Base-by-base conservation (phyloP, 2,329 filamentous ascomycete species). In the Cladosporium sp. region DNA sequence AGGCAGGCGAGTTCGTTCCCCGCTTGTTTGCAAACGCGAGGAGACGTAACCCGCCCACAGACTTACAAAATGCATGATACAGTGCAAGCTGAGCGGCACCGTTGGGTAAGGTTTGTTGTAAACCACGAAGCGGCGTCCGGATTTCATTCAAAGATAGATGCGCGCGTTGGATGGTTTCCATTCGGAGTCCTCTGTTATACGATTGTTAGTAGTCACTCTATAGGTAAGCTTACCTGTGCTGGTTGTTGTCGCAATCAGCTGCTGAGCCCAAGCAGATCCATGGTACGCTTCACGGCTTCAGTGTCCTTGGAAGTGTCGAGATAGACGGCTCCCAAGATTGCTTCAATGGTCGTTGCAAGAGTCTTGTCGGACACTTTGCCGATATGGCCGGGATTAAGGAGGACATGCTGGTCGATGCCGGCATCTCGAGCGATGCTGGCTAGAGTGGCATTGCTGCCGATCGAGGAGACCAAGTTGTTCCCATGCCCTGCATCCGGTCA, bases 261-360 rank as follows among this genome's bases (percentile, higher is more conserved):
- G 12, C 18, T 44, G 18, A 44, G 37, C 18, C 37, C 18, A 10
- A 44, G 37, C 5, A n/a, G 37, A 5, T 6, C 3, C 49, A 52
- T 52, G 1, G 23, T 5, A 11, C 49, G 21, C 10, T 12, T 16
- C 11, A 52, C 49, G 16, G 26, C 49, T 1, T 52, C 21, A 0
- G 8, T 6, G 3, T 52, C 26, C 49, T 52, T 52, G 4, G 11
- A 23, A 3, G 49, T 14, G 49, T 52, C 49, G 1, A 52, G 12
- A 31, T 62, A 68, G 46, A 68, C 26, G 31, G 67, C 65, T 10
- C 61, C 67, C 5, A 68, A 33, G 52, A 67, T 44, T n/a, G 65
- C 67, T 46, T 68, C 65, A 7, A 68, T 44, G 1, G 62, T 63
- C 14, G 61, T 65, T 2, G 65, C 50, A 31, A 68, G 31, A 7